Evolutionary conservation across 2,329 filamentous ascomycete species (phyloP).

Genomic region (Conoideocrella luteorostrata): DNA sequence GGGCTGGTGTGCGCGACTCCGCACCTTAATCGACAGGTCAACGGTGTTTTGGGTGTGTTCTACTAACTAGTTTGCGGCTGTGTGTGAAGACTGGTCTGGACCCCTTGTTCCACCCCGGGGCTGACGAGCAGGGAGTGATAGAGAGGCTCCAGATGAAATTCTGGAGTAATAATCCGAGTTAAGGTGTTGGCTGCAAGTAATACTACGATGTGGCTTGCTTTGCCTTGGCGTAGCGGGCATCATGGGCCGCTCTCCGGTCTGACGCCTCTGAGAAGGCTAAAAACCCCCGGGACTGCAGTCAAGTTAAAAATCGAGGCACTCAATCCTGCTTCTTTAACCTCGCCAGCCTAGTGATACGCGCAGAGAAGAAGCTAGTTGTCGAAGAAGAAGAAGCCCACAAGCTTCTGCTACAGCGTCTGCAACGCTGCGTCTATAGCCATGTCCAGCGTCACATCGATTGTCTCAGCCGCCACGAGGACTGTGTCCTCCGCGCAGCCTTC

Average conservation of each 20-base stretch:
- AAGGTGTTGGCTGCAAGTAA: neutral
- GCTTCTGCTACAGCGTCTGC: constrained; percentile 1
- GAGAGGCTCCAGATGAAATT: too few relatives aligned
- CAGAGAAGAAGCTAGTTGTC: too few relatives aligned
- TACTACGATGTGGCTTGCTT: neutral
- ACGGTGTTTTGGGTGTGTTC: too few relatives aligned
- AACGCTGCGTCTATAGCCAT: constrained; percentile 1
- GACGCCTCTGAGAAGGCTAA: neutral
- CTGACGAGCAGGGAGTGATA: too few relatives aligned
- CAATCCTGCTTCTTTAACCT: neutral
- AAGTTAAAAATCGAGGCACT: too few relatives aligned
- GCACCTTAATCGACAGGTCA: too few relatives aligned
- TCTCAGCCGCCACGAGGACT: constrained; percentile 16
- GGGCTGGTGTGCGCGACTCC: too few relatives aligned
- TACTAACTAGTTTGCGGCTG: too few relatives aligned
- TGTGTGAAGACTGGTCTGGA: too few relatives aligned
- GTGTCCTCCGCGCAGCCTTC: constrained; percentile 22
- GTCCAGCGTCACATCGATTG: constrained; percentile 9
- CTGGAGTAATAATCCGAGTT: too few relatives aligned
- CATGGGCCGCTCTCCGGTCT: neutral
- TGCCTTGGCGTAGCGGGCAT: neutral
- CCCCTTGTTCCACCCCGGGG: too few relatives aligned
- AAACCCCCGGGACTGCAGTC: neutral
- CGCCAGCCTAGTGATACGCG: too few relatives aligned
- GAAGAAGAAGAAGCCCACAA: neutral